A percentile compares a stretch with the other conserved stretches of the same genome.
Conservation (phyloP, 371 early-diverging fungal genomes). For the Mortierella sp. region DNA sequence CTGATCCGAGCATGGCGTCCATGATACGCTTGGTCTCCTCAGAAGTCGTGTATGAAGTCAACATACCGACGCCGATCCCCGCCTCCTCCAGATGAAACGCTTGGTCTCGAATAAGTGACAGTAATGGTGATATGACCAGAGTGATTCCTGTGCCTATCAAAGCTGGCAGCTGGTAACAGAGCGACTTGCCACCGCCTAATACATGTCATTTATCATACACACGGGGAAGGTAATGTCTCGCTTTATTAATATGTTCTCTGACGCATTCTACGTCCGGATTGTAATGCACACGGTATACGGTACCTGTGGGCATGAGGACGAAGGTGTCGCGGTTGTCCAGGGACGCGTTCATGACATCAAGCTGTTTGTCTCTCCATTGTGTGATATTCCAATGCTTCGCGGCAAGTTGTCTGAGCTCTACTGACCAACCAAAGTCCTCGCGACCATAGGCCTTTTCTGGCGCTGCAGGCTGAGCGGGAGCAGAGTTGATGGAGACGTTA, state of each 20-base stretch:
- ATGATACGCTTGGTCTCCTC: conserved; percentile 68
- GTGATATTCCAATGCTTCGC: conserved; percentile 64
- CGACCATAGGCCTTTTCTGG: conserved; percentile 51
- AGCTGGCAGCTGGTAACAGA: conserved; percentile 93
- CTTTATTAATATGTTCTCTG: not conserved
- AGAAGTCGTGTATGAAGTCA: conserved; percentile 71
- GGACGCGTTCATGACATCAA: conserved; percentile 82
- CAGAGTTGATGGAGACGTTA: not conserved
- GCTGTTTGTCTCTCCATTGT: conserved; percentile 79
- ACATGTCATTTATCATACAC: not conserved
- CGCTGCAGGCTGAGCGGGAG: not conserved
- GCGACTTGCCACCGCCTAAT: conserved; percentile 85
- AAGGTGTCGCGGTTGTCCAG: conserved; percentile 82
- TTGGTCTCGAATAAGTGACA: conserved; percentile 91
- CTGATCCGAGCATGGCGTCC: conserved; percentile 59
- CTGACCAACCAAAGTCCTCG: conserved; percentile 68
- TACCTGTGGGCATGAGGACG: conserved; percentile 88
- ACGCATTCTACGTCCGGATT: not conserved
- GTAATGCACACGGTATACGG: not conserved
- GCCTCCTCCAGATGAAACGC: conserved; percentile 79
- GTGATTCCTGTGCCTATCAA: conserved; percentile 82
- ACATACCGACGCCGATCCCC: conserved; percentile 76
- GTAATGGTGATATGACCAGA: conserved; percentile 87
- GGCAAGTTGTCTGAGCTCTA: conserved; percentile 55
- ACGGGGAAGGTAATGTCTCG: not conserved